Base-by-base conservation (phyloP, 176 grass and related monocot species). In the Metroxylon sagu region DNA sequence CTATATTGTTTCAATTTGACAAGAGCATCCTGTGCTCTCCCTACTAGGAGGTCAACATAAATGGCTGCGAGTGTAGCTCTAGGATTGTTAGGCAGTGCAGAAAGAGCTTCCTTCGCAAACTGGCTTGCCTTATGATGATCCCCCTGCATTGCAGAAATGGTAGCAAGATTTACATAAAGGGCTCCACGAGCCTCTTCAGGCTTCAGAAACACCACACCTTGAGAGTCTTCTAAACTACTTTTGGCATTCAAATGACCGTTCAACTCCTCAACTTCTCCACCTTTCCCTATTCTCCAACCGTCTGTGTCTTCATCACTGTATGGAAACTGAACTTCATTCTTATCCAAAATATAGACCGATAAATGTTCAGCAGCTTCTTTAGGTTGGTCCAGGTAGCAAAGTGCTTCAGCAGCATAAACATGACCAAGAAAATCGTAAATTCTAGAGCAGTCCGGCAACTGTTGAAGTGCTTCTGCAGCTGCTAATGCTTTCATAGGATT, bases 391-490 rank as follows among this genome's bases (percentile, higher is more conserved):
- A 95, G 74, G 17, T 64, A 30, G 49, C 85, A 89, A 6, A 95
- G 77, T 67, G 90, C 85, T 83, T 95, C 90, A 55, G 85, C 80
- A 48, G 90, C 82, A 54, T 86, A 95, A 12, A 89, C 77, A 86
- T 68, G 82, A 56, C 82, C 67, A 1, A 95, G 71, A 64, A 83
- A 95, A 50, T 67, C 30, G 75, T 89, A 81, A 50, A 89, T 81
- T 72, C 77, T 89, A 4, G 85, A 95, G 73, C 85, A 95, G 53
- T 79, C 77, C 26, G 66, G 60, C 65, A 95, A 56, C 51, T 81
- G 65, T 54, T 76, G 52, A 59, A 95, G 74, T 14, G 28, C 70
- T 52, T 76, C 89, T 58, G 82, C 79, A 70, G 65, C 72, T 61
- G 80, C 81, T 49, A 86, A 73, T 60, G 90, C 83, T 81, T 71